Evolutionary conservation across 2,329 filamentous ascomycete species (phyloP), one percentile per base, ranked within the genome.

Genomic region (Pochonia chlamydosporia): DNA sequence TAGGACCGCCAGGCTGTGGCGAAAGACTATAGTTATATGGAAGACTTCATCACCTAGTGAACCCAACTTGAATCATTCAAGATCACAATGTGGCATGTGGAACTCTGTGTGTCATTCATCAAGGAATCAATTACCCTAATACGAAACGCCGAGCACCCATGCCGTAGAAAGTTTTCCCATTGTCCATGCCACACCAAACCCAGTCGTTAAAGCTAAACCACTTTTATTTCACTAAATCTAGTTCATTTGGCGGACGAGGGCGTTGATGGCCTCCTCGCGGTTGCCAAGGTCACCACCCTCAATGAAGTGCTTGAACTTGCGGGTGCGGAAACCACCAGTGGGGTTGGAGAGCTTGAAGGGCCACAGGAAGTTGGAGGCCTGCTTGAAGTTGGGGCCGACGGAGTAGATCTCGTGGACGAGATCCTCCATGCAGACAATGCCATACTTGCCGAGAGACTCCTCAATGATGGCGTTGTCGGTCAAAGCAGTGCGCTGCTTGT

Each of bases 271-370:
- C 66, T 97, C 91, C 81, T 99, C 93, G 61, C 93, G 87, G 84
- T 99, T 97, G 72, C 93, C 93, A 63, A 95, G 79, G 75, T 99
- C 93, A 85, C 93, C 93, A 75, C 92, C 93, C 81, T 96, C 88
- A 56, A 97, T 88, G 79, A 89, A 97, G 81, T 97, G 91, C 81
- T 90, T 93, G 85, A 97, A 97, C 82, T 97, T 99, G 76, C 93
- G 82, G 64, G 87, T 75, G 63, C 87, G 86, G 89, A 97, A 99
- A 58, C 93, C 92, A 72, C 93, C 93, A 63, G 78, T 97, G 69
- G 93, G 93, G 84, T 95, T 96, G 83, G 84, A 90, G 61, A 99
- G 87, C 87, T 99, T 97, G 85, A 99, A 99, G 69, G 93, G 93
- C 93, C 93, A 99, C 61, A 97, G 78, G 85, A 97, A 97, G 87